Conservation (phyloP, 495 filamentous ascomycete genomes). For the Aspergillus nidulans region DNA sequence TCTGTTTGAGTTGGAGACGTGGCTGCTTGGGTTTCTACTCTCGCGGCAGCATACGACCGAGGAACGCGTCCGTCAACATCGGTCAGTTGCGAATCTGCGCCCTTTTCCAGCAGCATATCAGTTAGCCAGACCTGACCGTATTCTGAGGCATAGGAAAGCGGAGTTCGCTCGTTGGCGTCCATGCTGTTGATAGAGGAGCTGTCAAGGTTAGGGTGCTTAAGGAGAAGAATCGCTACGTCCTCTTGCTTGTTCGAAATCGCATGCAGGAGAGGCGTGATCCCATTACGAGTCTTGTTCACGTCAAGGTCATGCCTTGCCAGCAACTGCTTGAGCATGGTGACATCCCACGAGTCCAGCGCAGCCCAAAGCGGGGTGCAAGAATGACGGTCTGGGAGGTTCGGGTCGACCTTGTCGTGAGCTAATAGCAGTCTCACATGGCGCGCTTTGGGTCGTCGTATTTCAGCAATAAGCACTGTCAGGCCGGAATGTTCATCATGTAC, state of each 20-base stretch:
- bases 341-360: neutral
- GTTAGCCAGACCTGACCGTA: neutral
- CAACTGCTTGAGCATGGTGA: neutral
- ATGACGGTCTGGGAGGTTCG: neutral
- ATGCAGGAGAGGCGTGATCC: neutral
- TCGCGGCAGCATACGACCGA: neutral
- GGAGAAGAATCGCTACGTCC: neutral
- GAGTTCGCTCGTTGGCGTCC: neutral
- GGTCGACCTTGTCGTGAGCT: neutral
- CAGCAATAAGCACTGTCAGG: neutral
- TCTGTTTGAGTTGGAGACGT: neutral
- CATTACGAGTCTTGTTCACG: neutral
- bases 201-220: neutral
- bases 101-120: neutral
- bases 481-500: neutral
- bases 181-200: neutral
- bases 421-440: neutral
- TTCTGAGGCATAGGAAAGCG: neutral
- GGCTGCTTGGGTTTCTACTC: neutral
- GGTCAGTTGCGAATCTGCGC: neutral
- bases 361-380: neutral
- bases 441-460: neutral
- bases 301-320: neutral
- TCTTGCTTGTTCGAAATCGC: neutral
- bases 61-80: neutral